Evolutionary conservation across 2,329 filamentous ascomycete species (phyloP), one percentile per base, ranked within the genome.

Genomic region (Hypocreales sp.): DNA sequence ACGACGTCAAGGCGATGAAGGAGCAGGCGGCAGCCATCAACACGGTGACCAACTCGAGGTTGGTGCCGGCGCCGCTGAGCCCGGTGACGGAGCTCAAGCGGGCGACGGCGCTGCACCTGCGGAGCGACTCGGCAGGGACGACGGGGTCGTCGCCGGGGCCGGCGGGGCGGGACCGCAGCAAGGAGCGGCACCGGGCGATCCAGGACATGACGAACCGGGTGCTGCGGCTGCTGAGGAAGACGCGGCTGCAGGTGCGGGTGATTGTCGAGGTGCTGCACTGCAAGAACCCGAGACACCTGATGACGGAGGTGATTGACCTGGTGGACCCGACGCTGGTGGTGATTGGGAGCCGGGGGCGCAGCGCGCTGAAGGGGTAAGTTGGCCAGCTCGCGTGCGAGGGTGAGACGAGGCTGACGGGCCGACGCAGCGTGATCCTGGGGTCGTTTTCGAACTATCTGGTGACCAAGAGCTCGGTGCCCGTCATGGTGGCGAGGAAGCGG

Each of bases 361-460:
- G 83, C 51, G 83, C 84, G 23, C 61, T 98, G 29, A 95, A 95
- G 53, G 87, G 84, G 82, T 87, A 62, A 58, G 77, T 58, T 27
- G n/a, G n/a, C n/a, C n/a, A n/a, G n/a, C n/a, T n/a, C n/a, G n/a
- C n/a, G n/a, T n/a, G n/a, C n/a, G n/a, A n/a, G n/a, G n/a, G n/a
- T n/a, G n/a, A n/a, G n/a, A n/a, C n/a, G n/a, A n/a, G n/a, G n/a
- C n/a, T n/a, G n/a, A n/a, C n/a, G n/a, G n/a, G n/a, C n/a, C n/a
- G n/a, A n/a, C 13, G 25, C 40, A 92, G 86, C 46, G 87, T 94
- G 14, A 76, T 98, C 34, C 67, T 98, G 17, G 90, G 90, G 15
- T 94, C 86, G 0, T 95, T 98, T 53, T 92, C 82, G 34, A 95
- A 95, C 48, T 98, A 98, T 46, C 65, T 98, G 7, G 86, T 98